Evolutionary conservation across 2,329 filamentous ascomycete genomes (phyloP).

Genomic region (Phyllosticta citriasiana): DNA sequence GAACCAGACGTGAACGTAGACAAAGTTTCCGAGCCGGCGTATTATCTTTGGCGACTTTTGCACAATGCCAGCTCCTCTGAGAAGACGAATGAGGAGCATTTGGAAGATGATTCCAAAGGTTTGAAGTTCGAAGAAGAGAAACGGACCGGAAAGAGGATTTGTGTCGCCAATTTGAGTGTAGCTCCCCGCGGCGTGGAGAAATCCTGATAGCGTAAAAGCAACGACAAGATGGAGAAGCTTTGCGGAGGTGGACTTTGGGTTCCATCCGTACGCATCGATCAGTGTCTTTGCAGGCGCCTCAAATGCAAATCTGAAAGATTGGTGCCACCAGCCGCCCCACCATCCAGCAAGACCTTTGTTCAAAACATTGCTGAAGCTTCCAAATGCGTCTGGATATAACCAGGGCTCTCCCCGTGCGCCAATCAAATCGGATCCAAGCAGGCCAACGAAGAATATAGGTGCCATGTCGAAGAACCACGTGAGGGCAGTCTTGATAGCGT

Average conservation of each 20-base stretch:
- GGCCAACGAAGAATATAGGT: conserved; percentile 50
- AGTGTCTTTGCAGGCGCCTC: conserved; percentile 48
- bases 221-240: conserved; percentile 34
- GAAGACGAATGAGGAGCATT: conserved; percentile 26
- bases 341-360: conserved; percentile 66
- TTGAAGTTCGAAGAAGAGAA: conserved; percentile 65
- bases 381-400: conserved; percentile 52
- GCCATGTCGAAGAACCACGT: conserved; percentile 49
- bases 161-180: conserved; percentile 55
- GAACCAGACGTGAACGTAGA: conserved; percentile 58
- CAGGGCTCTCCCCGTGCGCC: conserved; percentile 51
- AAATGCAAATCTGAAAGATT: conserved; percentile 71
- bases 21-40: conserved; percentile 48
- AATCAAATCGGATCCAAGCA: conserved; percentile 49
- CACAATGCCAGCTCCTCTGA: conserved; percentile 26
- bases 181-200: conserved; percentile 63
- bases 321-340: conserved; percentile 88
- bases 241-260: conserved; percentile 25
- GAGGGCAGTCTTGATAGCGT: conserved; percentile 51
- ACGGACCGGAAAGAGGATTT: conserved; percentile 41
- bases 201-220: conserved; percentile 57
- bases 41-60: conserved; percentile 35
- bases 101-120: conserved; percentile 57
- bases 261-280: conserved; percentile 18
- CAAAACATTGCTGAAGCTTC: conserved; percentile 43